These are phyloP conservation scores for Peziza echinospora DNA, from an alignment of 495 filamentous ascomycete genomes.

Conservation along the genomic window DNA sequence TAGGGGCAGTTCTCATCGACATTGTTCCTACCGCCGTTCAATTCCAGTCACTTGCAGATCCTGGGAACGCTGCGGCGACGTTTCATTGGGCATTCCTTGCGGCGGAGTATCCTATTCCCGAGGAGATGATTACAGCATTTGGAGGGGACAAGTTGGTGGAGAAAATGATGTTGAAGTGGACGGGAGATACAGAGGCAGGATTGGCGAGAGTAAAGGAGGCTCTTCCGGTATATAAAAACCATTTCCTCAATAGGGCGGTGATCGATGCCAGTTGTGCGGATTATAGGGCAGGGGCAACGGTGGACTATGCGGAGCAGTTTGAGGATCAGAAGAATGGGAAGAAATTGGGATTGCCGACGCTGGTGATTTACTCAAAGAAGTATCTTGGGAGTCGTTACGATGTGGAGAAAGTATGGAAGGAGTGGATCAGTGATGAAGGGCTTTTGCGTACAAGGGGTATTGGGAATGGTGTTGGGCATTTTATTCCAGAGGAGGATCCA, in stretches of 20 bases:
- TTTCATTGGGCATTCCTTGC: constrained; percentile 34
- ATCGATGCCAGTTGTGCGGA: constrained; percentile 26
- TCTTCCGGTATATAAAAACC: constrained; percentile 22
- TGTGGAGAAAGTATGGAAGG: constrained; percentile 26
- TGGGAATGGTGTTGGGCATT: constrained; percentile 28
- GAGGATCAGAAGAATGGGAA: constrained; percentile 25
- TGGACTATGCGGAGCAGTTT: constrained; percentile 24
- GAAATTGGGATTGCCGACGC: constrained; percentile 22
- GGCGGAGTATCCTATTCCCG: constrained; percentile 23
- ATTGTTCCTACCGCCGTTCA: constrained; percentile 28
- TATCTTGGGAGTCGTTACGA: constrained; percentile 26
- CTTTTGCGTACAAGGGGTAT: constrained; percentile 17
- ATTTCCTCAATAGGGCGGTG: constrained; percentile 23
- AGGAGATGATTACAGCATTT: constrained; percentile 24
- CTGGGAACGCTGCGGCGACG: constrained; percentile 14
- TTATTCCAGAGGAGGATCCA: constrained; percentile 29
- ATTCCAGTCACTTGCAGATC: constrained; percentile 20
- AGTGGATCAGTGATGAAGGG: constrained; percentile 23
- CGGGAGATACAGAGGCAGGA: constrained; percentile 10
- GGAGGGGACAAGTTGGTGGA: constrained; percentile 23
- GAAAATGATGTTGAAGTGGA: constrained; percentile 18
- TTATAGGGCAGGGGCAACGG: constrained; percentile 24
- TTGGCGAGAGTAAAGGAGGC: constrained; percentile 8
- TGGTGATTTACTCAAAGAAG: constrained; percentile 26
- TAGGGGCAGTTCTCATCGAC: constrained; percentile 24